Evolutionary conservation across 176 grass and related monocot species (phyloP).

Genomic region (Cymbopogon citratus): DNA sequence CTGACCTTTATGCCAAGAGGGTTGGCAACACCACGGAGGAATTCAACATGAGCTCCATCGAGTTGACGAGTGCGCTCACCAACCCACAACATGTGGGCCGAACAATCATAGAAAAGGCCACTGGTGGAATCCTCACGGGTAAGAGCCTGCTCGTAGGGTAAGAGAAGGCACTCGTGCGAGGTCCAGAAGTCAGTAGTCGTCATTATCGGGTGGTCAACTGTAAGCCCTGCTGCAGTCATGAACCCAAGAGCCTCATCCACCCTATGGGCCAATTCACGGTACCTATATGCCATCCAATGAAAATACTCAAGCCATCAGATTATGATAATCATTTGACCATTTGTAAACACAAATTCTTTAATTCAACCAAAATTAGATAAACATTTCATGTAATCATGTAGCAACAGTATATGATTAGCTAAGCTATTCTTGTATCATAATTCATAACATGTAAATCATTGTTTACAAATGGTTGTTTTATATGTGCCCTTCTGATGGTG

Average conservation of each 20-base stretch:
- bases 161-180: slow-evolving; percentile 91
- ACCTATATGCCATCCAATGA: slow-evolving; percentile 37
- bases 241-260: slow-evolving; percentile 96
- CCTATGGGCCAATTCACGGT: slow-evolving; percentile 80
- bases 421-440: background rate
- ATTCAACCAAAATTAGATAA: background rate
- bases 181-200: slow-evolving; percentile 97
- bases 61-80: slow-evolving; percentile 97
- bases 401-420: background rate
- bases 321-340: background rate
- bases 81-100: slow-evolving; percentile 95
- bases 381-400: background rate
- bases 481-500: background rate
- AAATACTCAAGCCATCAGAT: slow-evolving; percentile 1
- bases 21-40: slow-evolving; percentile 90
- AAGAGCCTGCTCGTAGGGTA: slow-evolving; percentile 90
- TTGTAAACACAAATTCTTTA: background rate
- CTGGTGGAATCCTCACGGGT: slow-evolving; percentile 93
- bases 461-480: background rate
- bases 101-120: slow-evolving; percentile 90
- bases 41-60: slow-evolving; percentile 94
- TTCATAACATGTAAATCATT: background rate
- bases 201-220: slow-evolving; percentile 92
- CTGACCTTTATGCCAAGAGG: slow-evolving; percentile 90
- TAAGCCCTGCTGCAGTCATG: slow-evolving; percentile 91